Conservation (phyloP, 305 asterid genomes). For the Caryopteris hybrid region DNA sequence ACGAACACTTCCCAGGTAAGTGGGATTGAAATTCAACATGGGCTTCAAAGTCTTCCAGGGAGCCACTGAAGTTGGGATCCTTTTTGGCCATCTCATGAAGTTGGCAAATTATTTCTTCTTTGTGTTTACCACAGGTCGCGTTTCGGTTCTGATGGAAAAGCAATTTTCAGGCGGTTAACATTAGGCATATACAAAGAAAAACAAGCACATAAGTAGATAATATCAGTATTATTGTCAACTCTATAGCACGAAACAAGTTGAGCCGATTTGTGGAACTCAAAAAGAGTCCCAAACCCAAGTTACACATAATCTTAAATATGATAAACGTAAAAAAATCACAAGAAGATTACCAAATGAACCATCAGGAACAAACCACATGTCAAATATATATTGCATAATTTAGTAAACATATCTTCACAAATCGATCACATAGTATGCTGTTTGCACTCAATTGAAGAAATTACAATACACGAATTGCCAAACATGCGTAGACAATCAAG, state of each 20-base stretch:
- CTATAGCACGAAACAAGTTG: conserved; percentile 6
- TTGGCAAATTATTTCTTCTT: conserved; percentile 73
- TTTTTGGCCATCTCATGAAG: conserved; percentile 67
- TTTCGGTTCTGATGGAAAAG: conserved; percentile 70
- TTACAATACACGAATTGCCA: neutral
- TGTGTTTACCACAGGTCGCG: conserved; percentile 77
- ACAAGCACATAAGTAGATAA: too few species aligned
- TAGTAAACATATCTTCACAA: neutral
- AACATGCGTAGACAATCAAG: neutral
- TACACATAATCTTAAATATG: neutral
- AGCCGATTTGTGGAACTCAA: neutral
- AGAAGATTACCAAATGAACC: neutral
- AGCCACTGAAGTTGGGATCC: conserved; percentile 54
- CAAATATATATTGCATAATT: neutral
- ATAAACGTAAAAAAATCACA: neutral
- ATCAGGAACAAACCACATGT: neutral
- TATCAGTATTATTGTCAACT: too few species aligned
- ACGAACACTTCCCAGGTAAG: conserved; percentile 28
- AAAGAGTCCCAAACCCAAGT: neutral
- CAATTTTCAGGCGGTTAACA: conserved; percentile 23
- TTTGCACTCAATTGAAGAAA: neutral
- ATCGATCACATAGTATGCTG: neutral
- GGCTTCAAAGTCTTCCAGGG: conserved; percentile 38
- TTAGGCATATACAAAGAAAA: conserved; percentile 1
- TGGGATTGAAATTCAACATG: conserved; percentile 26